Evolutionary conservation across 1,139 yeast species (phyloP), one percentile per base, ranked within the genome.

Genomic region (Casaregolazyma suthepensis): DNA sequence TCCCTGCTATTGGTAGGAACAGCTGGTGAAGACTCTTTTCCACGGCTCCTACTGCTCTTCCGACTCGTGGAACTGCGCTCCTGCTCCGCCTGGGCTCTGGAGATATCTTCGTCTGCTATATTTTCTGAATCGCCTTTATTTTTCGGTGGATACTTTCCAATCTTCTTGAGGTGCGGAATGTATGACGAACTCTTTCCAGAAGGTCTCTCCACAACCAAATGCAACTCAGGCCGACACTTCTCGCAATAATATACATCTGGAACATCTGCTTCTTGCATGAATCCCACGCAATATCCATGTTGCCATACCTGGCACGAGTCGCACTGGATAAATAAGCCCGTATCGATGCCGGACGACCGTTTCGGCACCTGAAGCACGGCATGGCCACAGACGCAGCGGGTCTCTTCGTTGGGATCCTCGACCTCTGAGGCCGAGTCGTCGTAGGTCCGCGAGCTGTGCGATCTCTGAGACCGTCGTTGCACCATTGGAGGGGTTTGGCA

Each of bases 181-280:
- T 76, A 76, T 51, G 70, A 63, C 7, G 79, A 72, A 35, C 72
- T 68, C 48, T 69, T 72, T 60, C 76, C 82, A 63, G 63, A 78
- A 61, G 70, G 78, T 66, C 70, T 76, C 62, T 64, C 85, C 60
- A 66, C 77, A 61, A 81, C 70, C 23, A 80, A 71, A 67, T 91
- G 98, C 45, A 85, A 72, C 46, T 86, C 91, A 0, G 96, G 96
- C 60, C 84, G 81, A 72, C 98, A 93, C 62, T 74, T 71, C 66
- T 93, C 99, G 75, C 98, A 91, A 87, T 89, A 88, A 70, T 91
- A 91, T 67, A 87, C 87, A 56, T 90, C 96, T 1, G 96, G 96
- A 0, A 89, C 89, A 56, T 81, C 85, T 37, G 81, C 84, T 59
- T 83, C 87, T 50, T 80, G 79, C 57, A 75, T 76, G 56, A 88